Percentiles rank a stretch among this genome's conserved stretches.
These are phyloP conservation scores for Entomortierella chlamydospora DNA, from an alignment of 192 early-diverging fungal genomes.

Conservation along the genomic window DNA sequence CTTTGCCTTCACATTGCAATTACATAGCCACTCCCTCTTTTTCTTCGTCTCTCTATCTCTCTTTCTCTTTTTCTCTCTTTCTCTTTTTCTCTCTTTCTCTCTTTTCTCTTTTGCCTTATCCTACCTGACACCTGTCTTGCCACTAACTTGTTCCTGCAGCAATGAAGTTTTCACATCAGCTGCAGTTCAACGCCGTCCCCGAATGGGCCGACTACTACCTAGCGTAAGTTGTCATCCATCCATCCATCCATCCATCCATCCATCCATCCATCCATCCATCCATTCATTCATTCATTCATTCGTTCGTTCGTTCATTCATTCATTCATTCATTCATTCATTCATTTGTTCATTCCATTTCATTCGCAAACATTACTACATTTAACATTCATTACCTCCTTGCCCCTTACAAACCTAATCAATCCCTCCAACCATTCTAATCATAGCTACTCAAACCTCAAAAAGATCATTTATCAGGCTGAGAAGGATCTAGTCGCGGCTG, in stretches of 20 bases:
- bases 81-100: background rate
- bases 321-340: background rate
- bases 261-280: no score
- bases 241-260: no score
- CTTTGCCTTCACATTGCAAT: no score
- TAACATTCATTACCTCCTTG: no score
- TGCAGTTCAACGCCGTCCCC: conserved; percentile 92
- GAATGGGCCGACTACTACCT: conserved; percentile 87
- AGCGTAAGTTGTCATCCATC: conserved; percentile 66
- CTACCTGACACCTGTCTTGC: no score
- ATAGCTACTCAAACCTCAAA: conserved; percentile 80
- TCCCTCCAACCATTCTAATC: background rate
- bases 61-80: background rate
- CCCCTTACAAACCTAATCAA: background rate
- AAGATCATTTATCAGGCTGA: conserved; percentile 83
- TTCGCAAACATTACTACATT: no score
- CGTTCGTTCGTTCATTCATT: conserved; percentile 1
- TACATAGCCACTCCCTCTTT: background rate
- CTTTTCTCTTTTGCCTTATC: background rate
- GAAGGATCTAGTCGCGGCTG: conserved; percentile 64
- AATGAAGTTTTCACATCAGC: conserved; percentile 95
- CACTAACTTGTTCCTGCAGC: no score
- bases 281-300: no score
- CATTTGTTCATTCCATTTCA: no score
- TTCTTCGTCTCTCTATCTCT: background rate